Evolutionary conservation across 2,329 filamentous ascomycete species (phyloP).

Genomic region (Leptographium galeiforme): DNA sequence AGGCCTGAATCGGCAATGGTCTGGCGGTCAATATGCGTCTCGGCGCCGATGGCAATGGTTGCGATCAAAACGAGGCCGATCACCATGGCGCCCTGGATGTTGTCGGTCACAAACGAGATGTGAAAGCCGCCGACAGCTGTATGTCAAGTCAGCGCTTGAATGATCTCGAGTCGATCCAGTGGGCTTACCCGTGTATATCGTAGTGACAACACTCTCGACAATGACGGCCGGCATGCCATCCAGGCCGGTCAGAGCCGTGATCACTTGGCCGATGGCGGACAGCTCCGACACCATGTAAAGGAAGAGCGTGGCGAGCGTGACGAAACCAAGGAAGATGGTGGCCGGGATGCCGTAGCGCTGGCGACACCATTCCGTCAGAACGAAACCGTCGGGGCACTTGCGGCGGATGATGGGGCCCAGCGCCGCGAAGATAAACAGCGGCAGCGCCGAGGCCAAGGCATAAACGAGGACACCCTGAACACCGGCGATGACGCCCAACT

Average conservation of each 20-base stretch:
- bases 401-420: constrained; percentile 65
- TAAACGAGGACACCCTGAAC: constrained; percentile 70
- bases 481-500: constrained; percentile 66
- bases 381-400: constrained; percentile 73
- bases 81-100: constrained; percentile 69
- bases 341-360: constrained; percentile 60
- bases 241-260: constrained; percentile 60
- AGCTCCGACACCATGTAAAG: constrained; percentile 80
- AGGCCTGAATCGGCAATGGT: constrained; percentile 57
- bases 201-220: constrained; percentile 64
- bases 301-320: constrained; percentile 71
- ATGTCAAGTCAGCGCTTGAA: background rate
- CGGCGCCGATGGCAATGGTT: constrained; percentile 62
- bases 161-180: background rate
- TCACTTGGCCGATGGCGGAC: constrained; percentile 67
- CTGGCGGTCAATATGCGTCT: constrained; percentile 56
- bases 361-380: constrained; percentile 72
- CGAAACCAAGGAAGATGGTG: constrained; percentile 60
- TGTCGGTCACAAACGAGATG: constrained; percentile 75
- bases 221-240: constrained; percentile 64
- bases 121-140: constrained; percentile 67
- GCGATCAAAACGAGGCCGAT: constrained; percentile 61
- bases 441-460: constrained; percentile 56
- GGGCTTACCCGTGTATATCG: constrained; percentile 63
- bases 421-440: constrained; percentile 59